Conservation (phyloP, 441 rosid species). For the Gossypium lobatum region DNA sequence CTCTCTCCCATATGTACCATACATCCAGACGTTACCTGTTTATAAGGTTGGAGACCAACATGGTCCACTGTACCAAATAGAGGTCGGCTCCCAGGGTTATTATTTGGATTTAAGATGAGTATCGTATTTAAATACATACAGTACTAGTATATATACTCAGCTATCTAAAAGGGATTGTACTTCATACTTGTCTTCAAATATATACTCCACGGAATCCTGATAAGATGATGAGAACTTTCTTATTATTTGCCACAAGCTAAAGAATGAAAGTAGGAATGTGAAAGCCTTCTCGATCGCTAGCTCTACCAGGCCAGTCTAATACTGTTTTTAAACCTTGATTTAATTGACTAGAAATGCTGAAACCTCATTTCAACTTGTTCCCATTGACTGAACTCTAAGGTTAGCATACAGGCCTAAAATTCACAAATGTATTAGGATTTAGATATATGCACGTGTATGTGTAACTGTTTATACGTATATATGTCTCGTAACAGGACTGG, state of each 20-base stretch:
- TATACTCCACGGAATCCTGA: too few species aligned
- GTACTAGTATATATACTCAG: neutral
- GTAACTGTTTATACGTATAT: neutral
- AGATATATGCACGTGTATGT: neutral
- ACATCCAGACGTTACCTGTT: too few species aligned
- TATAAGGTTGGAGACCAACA: too few species aligned
- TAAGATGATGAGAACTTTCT: too few species aligned
- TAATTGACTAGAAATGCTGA: neutral
- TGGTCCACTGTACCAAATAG: too few species aligned
- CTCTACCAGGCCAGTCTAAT: neutral
- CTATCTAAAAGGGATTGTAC: too few species aligned
- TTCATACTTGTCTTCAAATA: neutral
- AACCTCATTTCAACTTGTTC: neutral
- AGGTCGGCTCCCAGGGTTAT: too few species aligned
- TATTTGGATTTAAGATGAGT: too few species aligned
- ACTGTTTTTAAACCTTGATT: neutral
- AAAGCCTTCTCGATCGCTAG: neutral
- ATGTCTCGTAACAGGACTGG: neutral
- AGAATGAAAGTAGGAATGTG: too few species aligned
- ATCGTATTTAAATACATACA: too few species aligned
- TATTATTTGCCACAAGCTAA: too few species aligned
- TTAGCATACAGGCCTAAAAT: neutral
- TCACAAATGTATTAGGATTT: neutral
- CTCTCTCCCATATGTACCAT: too few species aligned
- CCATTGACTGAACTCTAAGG: neutral